A percentile compares a stretch with the other conserved stretches of the same genome.
These are phyloP conservation scores for Hanseniaspora taiwanica DNA, from an alignment of 805 yeast species.

Conservation along the genomic window DNA sequence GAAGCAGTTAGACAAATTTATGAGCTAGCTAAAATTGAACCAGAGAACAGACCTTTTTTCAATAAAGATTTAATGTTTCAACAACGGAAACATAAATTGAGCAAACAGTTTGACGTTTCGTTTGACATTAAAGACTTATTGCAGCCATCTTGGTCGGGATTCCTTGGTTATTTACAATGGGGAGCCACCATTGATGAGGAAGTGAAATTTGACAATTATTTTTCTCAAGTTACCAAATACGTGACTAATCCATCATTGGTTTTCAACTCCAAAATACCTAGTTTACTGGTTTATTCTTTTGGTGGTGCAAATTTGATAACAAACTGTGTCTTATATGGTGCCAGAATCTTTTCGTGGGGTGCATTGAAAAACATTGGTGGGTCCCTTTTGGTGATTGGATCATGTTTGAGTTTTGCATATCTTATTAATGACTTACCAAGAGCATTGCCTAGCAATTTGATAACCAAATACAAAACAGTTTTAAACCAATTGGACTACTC, in stretches of 20 bases:
- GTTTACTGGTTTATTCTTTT: constrained; percentile 22
- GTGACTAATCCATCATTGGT: constrained; percentile 21
- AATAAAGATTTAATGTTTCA: constrained; percentile 74
- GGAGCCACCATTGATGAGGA: constrained; percentile 5
- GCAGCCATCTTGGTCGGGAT: constrained; percentile 59
- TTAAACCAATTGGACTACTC: constrained; percentile 62
- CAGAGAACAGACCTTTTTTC: constrained; percentile 56
- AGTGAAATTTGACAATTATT: not conserved
- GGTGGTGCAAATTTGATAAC: constrained; percentile 30
- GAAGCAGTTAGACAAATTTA: constrained; percentile 50
- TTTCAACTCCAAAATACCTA: constrained; percentile 23
- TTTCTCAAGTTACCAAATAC: constrained; percentile 2
- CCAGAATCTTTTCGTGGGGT: constrained; percentile 24
- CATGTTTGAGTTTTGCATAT: constrained; percentile 45
- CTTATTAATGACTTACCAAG: constrained; percentile 72
- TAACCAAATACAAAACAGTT: constrained; percentile 52
- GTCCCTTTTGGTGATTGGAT: constrained; percentile 39
- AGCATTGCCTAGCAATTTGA: constrained; percentile 76
- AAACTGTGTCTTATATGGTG: constrained; percentile 24
- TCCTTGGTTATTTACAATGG: constrained; percentile 27
- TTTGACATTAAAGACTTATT: constrained; percentile 63
- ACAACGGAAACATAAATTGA: constrained; percentile 48
- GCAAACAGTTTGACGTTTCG: constrained; percentile 43
- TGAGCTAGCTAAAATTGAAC: constrained; percentile 43
- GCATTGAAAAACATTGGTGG: constrained; percentile 34